Evolutionary conservation across 805 yeast species (phyloP), one percentile per base, ranked within the genome.

Genomic region (Wickerhamomyces sydowiorum): DNA sequence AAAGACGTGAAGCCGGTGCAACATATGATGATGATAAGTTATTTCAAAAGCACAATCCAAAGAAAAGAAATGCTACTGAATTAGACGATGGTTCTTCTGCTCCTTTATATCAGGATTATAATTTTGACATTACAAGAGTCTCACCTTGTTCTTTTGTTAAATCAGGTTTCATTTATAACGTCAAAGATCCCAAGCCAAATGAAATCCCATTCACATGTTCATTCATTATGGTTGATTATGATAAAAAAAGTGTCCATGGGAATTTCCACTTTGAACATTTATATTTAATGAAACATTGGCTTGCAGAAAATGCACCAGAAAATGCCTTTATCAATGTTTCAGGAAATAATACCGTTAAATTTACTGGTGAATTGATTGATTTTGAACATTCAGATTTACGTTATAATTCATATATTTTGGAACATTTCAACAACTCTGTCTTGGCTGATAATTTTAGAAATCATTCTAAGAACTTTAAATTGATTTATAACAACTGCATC

Each of bases 321-420:
- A 9, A 22, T n/a, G 7, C 28, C 17, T 1, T 24, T 3, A 17
- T 15, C 22, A 22, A 22, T 23, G 6, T 13, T 21, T 12, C 27
- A 19, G 15, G 22, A 2, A 33, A 18, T n/a, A 19, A 21, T 8
- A 33, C 15, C 29, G 15, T 50, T 20, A 19, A n/a, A 21, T 37
- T 53, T 36, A 35, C 37, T 7, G 52, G 49, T 2, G 38, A 43
- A 13, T 36, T 51, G 9, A 39, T 54, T 8, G 57, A 55, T 32
- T 55, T 55, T 39, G 54, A 51, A 30, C 39, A 45, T 1, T 31
- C 29, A 18, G 56, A 51, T 36, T 15, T 51, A 33, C 41, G 51
- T 22, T 54, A 33, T 25, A 37, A 34, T 8, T 45, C 47, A 14
- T 5, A 25, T 13, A 10, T 10, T 19, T 18, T 42, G 14, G 25